Evolutionary conservation across 1,284 basidiomycete species (phyloP), one percentile per base, ranked within the genome.

Genomic region (Gymnopus androsaceus): DNA sequence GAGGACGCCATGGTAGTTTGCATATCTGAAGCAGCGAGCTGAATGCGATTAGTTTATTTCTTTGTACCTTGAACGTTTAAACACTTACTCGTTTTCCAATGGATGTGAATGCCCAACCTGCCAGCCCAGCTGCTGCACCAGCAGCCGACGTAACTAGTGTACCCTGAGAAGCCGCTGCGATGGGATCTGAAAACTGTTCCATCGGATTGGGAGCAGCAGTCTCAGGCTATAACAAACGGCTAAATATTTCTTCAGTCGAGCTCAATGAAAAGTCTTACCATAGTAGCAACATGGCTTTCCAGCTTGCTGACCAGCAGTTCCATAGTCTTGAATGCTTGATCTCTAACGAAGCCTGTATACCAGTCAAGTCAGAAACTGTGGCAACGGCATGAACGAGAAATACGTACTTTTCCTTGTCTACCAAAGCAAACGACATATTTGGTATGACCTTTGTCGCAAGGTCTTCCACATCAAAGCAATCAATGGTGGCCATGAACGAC

Each of bases 401-500:
- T 45, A 71, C 82, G 36, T 65, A 93, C 92, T 93, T 97, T 70
- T 97, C 94, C 67, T 88, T 90, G 69, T 98, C 95, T 11, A 97
- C 79, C 65, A 94, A 74, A 0, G 89, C 81, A 51, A 86, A 87
- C 1, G 89, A 78, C 72, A 97, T 85, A 61, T 84, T 89, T 0
- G 95, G 94, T 25, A 98, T 85, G 0, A 97, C 95, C 67, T 89
- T 94, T 1, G 81, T 82, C 0, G 94, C 94, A n/a, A 97, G 69
- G 60, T 98, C 95, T 56, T 95, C 92, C 21, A 83, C 71, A 52
- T 92, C 94, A 63, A 94, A 99, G 59, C 88, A 91, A 30, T 98
- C 95, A 15, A 89, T 85, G 0, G 94, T 95, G 1, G 96, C 95
- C 88, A 95, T 96, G 63, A 98, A 85, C 14, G 95, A 93, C 93